Base-by-base conservation (phyloP, 1,284 basidiomycete genomes). In the Leccinum solheimii region DNA sequence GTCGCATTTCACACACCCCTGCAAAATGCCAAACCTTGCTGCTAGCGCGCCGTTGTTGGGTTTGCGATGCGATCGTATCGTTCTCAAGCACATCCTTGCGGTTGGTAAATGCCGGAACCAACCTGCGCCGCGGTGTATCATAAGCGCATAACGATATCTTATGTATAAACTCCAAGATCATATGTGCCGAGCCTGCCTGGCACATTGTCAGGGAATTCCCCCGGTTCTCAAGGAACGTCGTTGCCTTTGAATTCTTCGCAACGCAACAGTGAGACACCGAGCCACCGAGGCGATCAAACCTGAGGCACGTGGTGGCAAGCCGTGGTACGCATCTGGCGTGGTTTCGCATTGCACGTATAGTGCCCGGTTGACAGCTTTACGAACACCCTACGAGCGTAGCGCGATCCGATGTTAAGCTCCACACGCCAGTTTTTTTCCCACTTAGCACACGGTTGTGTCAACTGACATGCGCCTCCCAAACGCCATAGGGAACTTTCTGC, bases 1-100 rank as follows among this genome's bases (percentile, higher is more conserved):
- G 11, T 58, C 30, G 49, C 32, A 48, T 72, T 72, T 69, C 71
- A 57, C 69, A 70, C 67, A 59, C 55, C 49, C 14, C 48, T 50
- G 48, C 48, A 50, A 49, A 50, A 50, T 50, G 48, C 14, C 48
- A 50, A 50, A 50, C 48, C 48, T 50, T 50, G 23, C 14, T 10
- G 48, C 48, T 9, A 50, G 48, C 5, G 23, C 48, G 23, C 23
- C 23, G 48, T 50, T 26, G 48, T 50, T 26, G 13, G 48, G 23
- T 26, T 23, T 8, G 10, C 48, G 48, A 14, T 26, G 21, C 45
- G 13, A 48, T 48, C 45, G 5, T 43, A 36, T 19, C 36, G 49
- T 66, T 64, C 40, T 56, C 54, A 66, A 59, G 57, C 34, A 49
- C 21, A 48, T 13, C 21, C 21, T 49, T 49, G 13, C 45, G 1